Evolutionary conservation across 116 monocot species (phyloP), one percentile per base, ranked within the genome.

Genomic region (Phalaenopsis hybrid): DNA sequence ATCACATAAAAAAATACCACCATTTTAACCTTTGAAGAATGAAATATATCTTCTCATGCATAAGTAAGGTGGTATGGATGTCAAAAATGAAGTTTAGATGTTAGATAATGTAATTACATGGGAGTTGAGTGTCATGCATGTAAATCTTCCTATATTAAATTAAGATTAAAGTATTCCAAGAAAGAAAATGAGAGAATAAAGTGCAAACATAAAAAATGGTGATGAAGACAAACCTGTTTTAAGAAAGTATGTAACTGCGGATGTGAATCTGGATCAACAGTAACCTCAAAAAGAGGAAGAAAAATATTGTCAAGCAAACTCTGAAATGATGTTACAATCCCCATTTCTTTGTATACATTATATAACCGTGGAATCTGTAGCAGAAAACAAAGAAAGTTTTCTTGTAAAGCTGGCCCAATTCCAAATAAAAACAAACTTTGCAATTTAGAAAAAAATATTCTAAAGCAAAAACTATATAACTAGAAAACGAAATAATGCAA

Each of bases 341-440:
- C 99, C 99, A 99, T 95, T 80, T 93, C 99, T 85, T 92, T 99
- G 86, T 99, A 99, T 55, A 99, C 67, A 85, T 99, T 99, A 67
- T 99, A 99, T 74, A 99, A 77, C 31, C 99, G 88, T 75, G 99
- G 99, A 81, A 99, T 84, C 99, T 99, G 99, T 77, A 83, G 52
- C 57, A 58, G 18, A 72, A 45, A 73, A 81, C 74, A 20, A 21
- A 2, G 34, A 2, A 72, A 34, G 37, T 9, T 72, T 28, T 72
- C 37, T 16, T 3, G 37, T 9, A 20, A 72, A 72, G 12, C 37
- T 72, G 65, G 21, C 52, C 15, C 15, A 65, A 21, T 23, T 23
- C 65, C 8, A 65, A 5, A n/a, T 65, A 65, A 65, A 17, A 65
- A 65, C 65, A n/a, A 23, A 6, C 65, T 65, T 65, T 65, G 65